A percentile compares a stretch with the other conserved stretches of the same genome.
Conservation (phyloP, 306 rosid species). For the Cajanus cajan region DNA sequence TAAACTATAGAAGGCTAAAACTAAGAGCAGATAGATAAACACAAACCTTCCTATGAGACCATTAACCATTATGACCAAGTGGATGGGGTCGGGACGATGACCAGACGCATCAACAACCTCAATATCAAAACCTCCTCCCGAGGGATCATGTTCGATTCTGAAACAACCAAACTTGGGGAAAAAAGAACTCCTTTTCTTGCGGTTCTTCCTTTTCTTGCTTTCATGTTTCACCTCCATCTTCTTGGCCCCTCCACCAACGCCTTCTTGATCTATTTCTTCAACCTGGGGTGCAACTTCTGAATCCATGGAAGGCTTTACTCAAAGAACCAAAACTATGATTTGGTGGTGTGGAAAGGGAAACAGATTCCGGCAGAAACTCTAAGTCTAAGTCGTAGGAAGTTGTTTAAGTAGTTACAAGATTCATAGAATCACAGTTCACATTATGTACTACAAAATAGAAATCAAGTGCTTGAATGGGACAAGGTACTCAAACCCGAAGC, state of each 20-base stretch:
- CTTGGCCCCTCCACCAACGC: conserved; percentile 8
- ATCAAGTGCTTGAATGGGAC: neutral
- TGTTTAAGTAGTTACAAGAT: conserved; percentile 13
- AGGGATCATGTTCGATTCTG: conserved; percentile 43
- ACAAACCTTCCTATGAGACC: conserved; percentile 81
- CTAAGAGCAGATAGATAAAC: conserved; percentile 22
- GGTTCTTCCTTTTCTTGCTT: neutral
- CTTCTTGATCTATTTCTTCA: conserved; percentile 9
- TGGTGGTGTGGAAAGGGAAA: neutral
- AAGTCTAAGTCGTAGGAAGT: neutral
- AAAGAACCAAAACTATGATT: neutral
- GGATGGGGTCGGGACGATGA: conserved; percentile 47
- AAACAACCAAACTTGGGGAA: conserved; percentile 61
- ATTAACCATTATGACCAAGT: conserved; percentile 72
- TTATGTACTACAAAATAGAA: neutral
- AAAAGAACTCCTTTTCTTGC: conserved; percentile 21
- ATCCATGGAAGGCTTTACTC: conserved; percentile 24
- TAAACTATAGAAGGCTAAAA: neutral
- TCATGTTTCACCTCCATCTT: neutral
- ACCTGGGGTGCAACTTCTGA: conserved; percentile 20
- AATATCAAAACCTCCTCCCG: conserved; percentile 50
- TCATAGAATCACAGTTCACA: neutral
- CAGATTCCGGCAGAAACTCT: too few species aligned
- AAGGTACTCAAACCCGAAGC: neutral
- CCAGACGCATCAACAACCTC: conserved; percentile 51